A percentile compares a stretch with the other conserved stretches of the same genome.
Conservation (phyloP, 2,329 filamentous ascomycete genomes). For the Arthrobotrys conoides region DNA sequence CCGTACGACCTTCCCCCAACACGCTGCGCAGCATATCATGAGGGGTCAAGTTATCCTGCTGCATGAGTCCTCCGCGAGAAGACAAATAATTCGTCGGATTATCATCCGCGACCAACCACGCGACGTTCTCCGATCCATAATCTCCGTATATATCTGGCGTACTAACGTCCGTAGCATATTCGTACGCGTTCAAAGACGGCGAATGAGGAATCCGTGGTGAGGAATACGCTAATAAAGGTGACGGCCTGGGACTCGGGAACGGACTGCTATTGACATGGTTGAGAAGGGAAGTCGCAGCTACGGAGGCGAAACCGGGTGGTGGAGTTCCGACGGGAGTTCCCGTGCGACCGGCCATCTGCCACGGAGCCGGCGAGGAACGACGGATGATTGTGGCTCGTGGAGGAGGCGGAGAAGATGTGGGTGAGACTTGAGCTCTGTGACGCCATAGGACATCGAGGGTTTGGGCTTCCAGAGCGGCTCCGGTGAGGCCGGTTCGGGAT, state of each 20-base stretch:
- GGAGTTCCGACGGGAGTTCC: constrained; percentile 76
- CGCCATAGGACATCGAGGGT: constrained; percentile 93
- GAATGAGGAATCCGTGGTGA: constrained; percentile 94
- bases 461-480: constrained; percentile 85
- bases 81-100: constrained; percentile 80
- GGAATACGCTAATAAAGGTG: constrained; percentile 88
- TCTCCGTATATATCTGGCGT: constrained; percentile 90
- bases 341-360: constrained; percentile 77
- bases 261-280: constrained; percentile 77
- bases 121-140: constrained; percentile 92
- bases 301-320: constrained; percentile 73
- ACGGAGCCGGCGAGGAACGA: constrained; percentile 90
- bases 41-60: constrained; percentile 92
- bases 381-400: constrained; percentile 87
- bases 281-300: constrained; percentile 72
- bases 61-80: constrained; percentile 71
- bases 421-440: constrained; percentile 77
- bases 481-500: constrained; percentile 81
- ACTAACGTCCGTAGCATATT: constrained; percentile 83
- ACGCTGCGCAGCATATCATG: constrained; percentile 98
- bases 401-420: constrained; percentile 84
- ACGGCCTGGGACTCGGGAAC: constrained; percentile 93
- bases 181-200: constrained; percentile 90
- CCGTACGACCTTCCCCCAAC: constrained; percentile 86
- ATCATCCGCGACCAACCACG: constrained; percentile 94